These are phyloP conservation scores for Solanum hybrid DNA, from an alignment of 305 asterid species.

Conservation along the genomic window DNA sequence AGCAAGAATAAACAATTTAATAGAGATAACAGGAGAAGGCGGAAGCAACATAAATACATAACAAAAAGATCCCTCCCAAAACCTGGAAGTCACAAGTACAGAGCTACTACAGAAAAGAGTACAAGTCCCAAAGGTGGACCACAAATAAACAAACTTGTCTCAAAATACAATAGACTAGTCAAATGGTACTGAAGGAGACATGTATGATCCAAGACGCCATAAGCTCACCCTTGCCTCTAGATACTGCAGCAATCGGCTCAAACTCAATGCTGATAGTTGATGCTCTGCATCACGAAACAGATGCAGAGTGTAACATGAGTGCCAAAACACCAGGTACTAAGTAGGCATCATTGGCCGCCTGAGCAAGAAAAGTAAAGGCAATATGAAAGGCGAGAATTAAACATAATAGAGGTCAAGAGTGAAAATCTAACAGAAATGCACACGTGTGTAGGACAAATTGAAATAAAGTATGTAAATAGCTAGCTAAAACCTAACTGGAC, in stretches of 20 bases:
- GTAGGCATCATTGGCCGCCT: background rate
- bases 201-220: background rate
- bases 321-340: background rate
- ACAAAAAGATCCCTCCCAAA: background rate
- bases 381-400: background rate
- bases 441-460: background rate
- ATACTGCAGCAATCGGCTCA: background rate
- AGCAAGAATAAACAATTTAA: background rate
- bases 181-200: background rate
- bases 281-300: background rate
- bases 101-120: background rate
- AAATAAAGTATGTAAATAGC: background rate
- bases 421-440: background rate
- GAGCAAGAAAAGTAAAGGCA: no score
- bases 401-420: background rate
- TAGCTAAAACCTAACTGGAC: background rate
- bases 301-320: background rate
- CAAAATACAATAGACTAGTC: background rate
- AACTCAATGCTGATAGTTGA: background rate
- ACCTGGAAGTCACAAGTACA: background rate
- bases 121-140: background rate
- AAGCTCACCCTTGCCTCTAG: background rate
- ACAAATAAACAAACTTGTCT: background rate
- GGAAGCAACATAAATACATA: background rate
- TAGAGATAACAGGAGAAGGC: background rate